Evolutionary conservation across 2,329 filamentous ascomycete species (phyloP), one percentile per base, ranked within the genome.

Genomic region (Botrytis porri): DNA sequence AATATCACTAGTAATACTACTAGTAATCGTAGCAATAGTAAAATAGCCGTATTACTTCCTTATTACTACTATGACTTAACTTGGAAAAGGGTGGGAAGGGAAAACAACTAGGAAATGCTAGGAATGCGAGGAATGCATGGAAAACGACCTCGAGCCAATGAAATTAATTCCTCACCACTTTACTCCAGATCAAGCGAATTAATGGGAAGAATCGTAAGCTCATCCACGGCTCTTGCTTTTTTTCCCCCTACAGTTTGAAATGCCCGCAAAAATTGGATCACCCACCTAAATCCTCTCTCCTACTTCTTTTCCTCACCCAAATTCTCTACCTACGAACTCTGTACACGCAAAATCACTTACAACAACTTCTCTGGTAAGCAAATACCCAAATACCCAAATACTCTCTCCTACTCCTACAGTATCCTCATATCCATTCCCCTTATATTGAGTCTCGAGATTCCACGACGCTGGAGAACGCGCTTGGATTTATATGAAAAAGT

Each of bases 261-360:
- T 62, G 59, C 69, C 69, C 69, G 43, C 60, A 61, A 61, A 54
- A 51, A 32, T 39, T n/a, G 10, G 48, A 61, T 66, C 69, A 57
- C 70, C 41, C 70, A 67, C 70, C 43, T n/a, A 64, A 37, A 67
- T 54, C 20, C 62, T 51, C 59, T 65, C 60, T 66, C 60, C 60
- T 71, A 67, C 59, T 57, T 71, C 59, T 66, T 43, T 66, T 66
- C 70, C 61, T 67, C 67, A 62, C 67, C 67, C 62, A 70, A 70
- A n/a, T n/a, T 64, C 60, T 70, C 67, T 65, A 22, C 60, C 69
- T 71, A 1, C 60, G 43, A 43, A 67, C 35, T 67, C 48, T 67
- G 45, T 67, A 67, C 64, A 67, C 69, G 60, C 69, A 64, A 64
- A 66, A 39, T 54, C 43, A 65, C 61, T 66, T 37, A 54, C 69